Conservation (phyloP, 306 rosid genomes). For the Casuarina equisetifolia region DNA sequence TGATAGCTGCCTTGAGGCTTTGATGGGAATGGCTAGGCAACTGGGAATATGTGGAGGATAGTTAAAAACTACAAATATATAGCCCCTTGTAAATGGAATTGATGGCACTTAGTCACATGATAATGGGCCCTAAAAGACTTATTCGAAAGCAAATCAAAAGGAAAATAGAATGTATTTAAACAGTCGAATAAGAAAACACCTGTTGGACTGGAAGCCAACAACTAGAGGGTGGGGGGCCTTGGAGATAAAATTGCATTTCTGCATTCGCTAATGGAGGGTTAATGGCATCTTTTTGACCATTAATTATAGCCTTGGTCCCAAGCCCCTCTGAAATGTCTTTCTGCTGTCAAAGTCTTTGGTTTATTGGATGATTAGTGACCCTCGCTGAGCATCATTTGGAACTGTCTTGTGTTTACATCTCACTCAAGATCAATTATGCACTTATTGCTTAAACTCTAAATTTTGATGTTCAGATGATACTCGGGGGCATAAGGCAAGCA, state of each 20-base stretch:
- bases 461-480: constrained; percentile 54
- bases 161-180: background rate
- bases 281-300: background rate
- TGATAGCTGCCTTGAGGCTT: background rate
- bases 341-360: background rate
- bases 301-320: background rate
- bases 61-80: background rate
- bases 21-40: background rate
- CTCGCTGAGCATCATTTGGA: constrained; percentile 2
- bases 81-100: background rate
- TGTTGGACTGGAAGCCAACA: background rate
- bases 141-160: background rate
- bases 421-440: constrained; percentile 8
- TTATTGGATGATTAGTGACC: background rate
- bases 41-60: background rate
- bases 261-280: background rate
- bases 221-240: no score
- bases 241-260: background rate
- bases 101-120: background rate
- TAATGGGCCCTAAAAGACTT: background rate
- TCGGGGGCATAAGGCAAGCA: constrained; percentile 56
- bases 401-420: background rate
- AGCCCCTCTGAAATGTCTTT: background rate
- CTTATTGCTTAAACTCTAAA: constrained; percentile 24
- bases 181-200: background rate